A percentile compares a stretch with the other conserved stretches of the same genome.
phyloP scores from a whole-genome alignment of 129 eudicot genomes.

The Pulicaria dysenterica region DNA sequence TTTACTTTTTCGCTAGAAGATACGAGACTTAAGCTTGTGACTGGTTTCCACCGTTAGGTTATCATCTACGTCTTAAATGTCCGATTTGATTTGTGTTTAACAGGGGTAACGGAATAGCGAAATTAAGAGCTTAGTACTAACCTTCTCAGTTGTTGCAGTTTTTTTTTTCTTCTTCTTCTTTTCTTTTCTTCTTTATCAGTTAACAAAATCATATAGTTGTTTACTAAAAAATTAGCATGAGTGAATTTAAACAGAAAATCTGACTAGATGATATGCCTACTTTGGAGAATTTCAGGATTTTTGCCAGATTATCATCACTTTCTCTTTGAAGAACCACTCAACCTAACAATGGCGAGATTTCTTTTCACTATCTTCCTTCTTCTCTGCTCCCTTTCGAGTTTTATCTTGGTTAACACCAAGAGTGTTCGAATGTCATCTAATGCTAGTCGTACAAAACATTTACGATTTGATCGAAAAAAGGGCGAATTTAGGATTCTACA shows the following conservation, averaged over 20 bases:
- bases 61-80: background rate
- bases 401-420: background rate
- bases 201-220: background rate
- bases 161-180: background rate
- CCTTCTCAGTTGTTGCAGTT: background rate
- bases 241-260: background rate
- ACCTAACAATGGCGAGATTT: constrained; percentile 20
- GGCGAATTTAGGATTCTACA: constrained; percentile 83
- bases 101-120: background rate
- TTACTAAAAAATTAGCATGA: background rate
- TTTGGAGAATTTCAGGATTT: background rate
- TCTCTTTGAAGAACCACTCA: constrained; percentile 11
- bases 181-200: background rate
- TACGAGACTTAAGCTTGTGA: background rate
- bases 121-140: constrained; percentile 7
- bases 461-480: constrained; percentile 49
- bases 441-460: constrained; percentile 11
- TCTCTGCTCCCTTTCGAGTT: constrained; percentile 8
- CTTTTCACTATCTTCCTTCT: background rate
- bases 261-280: constrained; percentile 13
- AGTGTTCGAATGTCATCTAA: constrained; percentile 5
- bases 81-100: background rate
- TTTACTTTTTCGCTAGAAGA: background rate
- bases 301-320: constrained; percentile 1
- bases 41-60: constrained; percentile 11